These are phyloP conservation scores for Solanum pimpinellifolium DNA, from an alignment of 257 asterid species.

Conservation along the genomic window DNA sequence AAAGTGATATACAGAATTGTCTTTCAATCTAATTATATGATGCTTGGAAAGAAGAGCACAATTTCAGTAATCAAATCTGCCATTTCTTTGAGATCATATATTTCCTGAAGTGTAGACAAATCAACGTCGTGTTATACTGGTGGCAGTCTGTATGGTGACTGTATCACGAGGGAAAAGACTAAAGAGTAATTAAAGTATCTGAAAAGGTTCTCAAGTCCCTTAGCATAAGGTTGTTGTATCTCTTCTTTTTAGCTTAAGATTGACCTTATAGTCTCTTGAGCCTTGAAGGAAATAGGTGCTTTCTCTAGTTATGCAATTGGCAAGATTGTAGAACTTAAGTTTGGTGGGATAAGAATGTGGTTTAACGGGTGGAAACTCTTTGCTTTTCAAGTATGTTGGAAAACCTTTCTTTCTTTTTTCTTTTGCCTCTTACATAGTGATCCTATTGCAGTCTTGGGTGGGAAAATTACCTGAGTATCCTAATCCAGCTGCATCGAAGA, in stretches of 20 bases:
- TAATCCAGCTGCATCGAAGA: constrained; percentile 75
- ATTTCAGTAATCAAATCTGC: neutral
- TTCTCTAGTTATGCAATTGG: neutral
- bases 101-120: neutral
- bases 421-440: constrained; percentile 7
- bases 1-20: neutral
- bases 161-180: neutral
- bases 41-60: neutral
- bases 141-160: neutral
- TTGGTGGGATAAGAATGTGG: neutral
- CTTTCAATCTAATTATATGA: neutral
- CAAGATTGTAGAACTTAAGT: neutral
- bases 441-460: constrained; percentile 56
- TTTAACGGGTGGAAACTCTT: neutral
- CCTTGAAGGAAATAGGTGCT: neutral
- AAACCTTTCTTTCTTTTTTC: constrained; percentile 5
- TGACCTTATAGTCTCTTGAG: neutral
- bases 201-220: neutral
- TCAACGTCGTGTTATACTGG: neutral
- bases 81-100: neutral
- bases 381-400: neutral
- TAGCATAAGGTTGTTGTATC: neutral
- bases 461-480: constrained; percentile 81
- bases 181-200: neutral
- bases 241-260: neutral